These are phyloP conservation scores for Aspergillus quadricinctus DNA, from an alignment of 2,329 filamentous ascomycete genomes.

Conservation along the genomic window DNA sequence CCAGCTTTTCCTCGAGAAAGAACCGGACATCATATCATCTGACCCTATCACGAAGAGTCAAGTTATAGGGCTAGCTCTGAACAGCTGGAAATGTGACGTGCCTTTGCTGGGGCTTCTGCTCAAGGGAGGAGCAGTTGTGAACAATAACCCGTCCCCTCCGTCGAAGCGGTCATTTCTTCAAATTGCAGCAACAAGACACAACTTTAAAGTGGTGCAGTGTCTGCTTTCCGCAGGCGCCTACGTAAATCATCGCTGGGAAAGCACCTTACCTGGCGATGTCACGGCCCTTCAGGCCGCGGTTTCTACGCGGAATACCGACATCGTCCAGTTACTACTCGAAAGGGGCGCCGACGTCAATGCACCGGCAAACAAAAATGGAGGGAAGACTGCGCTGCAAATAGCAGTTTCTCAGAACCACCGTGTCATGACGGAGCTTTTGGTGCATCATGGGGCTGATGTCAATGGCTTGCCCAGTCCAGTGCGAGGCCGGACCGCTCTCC, in stretches of 20 bases:
- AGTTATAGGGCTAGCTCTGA: constrained; percentile 1
- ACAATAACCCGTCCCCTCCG: background rate
- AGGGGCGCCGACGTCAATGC: constrained; percentile 22
- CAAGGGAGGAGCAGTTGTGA: constrained; percentile 9
- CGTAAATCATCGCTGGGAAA: constrained; percentile 5
- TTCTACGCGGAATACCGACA: constrained; percentile 6
- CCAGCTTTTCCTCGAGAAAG: constrained; percentile 7
- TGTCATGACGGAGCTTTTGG: constrained; percentile 3
- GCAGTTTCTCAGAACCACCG: constrained; percentile 7
- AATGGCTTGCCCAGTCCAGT: constrained; percentile 16
- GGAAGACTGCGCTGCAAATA: constrained; percentile 11
- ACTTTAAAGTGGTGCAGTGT: constrained; percentile 9
- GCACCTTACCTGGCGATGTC: background rate
- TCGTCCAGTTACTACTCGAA: constrained; percentile 18
- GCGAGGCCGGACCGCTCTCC: constrained; percentile 6
- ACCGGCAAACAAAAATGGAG: constrained; percentile 3
- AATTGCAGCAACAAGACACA: constrained; percentile 5
- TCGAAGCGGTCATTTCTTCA: constrained; percentile 6
- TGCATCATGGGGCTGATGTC: constrained; percentile 17
- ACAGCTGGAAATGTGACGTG: background rate
- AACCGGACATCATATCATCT: constrained; percentile 6
- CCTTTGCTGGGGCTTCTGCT: background rate
- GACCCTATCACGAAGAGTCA: constrained; percentile 4
- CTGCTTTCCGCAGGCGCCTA: constrained; percentile 12
- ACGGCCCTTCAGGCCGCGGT: constrained; percentile 14